Base-by-base conservation (phyloP, 495 filamentous ascomycete genomes). In the Aspergillus haitiensis region DNA sequence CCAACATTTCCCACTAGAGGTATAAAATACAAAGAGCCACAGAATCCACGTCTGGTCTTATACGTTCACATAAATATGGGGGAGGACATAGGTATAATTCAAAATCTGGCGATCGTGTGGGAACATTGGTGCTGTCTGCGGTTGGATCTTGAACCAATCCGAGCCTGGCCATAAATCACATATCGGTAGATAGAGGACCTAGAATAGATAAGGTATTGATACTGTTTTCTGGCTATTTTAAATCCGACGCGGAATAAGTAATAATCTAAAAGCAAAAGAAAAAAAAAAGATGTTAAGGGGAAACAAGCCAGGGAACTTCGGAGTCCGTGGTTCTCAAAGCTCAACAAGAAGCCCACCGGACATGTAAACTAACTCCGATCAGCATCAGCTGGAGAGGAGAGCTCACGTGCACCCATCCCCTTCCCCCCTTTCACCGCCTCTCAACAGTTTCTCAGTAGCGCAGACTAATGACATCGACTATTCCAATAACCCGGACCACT, bases 361-460 rank as follows among this genome's bases (percentile, higher is more conserved):
- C 48, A 53, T 52, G 18, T 49, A 50, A 16, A 9, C 12, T 21
- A 47, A 47, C 44, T 47, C 44, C 44, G 39, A 42, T 42, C 12
- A 42, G 39, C 15, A 61, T 61, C 59, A 52, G 35, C 45, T 47
- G 15, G 5, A 16, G 11, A 16, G 27, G 16, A 21, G 44, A 7
- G 15, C 33, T 58, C 59, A 60, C 48, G 52, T 54, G 52, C 34
- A 44, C 51, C 34, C 16, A 40, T 52, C 3, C 27, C 34, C 44
- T 55, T 52, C 35, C 44, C 58, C 35, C 44, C 58, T 42, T 45
- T 60, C 58, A 60, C 58, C 58, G 58, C 58, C 58, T 49, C 58
- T 61, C 59, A 61, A 61, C 59, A 56, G 34, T 45, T 3, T 27
- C 13, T 44, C 37, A 56, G 31, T 33, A 37, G 47, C 46, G 36